Conservation (phyloP, 106 monocot genomes). For the Apostasia ramifera region DNA sequence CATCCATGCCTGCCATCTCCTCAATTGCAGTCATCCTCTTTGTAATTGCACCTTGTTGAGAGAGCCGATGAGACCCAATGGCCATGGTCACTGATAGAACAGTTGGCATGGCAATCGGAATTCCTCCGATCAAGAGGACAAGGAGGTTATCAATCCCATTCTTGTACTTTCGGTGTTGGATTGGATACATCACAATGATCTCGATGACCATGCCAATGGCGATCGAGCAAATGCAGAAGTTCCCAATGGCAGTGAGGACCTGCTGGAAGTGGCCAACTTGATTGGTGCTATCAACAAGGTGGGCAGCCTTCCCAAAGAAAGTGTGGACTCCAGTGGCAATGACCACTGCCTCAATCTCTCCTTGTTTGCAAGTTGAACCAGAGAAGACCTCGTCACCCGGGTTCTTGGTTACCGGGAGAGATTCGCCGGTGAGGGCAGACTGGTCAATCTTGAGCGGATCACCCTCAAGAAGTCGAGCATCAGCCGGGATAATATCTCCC, state of each 20-base stretch:
- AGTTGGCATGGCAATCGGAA: slow-evolving; percentile 29
- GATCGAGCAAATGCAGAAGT: slow-evolving; percentile 34
- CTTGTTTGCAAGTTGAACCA: slow-evolving; percentile 31
- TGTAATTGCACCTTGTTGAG: slow-evolving; percentile 19
- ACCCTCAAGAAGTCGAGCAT: slow-evolving; percentile 28
- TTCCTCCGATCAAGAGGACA: slow-evolving; percentile 29
- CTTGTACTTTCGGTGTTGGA: slow-evolving; percentile 22
- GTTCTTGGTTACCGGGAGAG: slow-evolving; percentile 11
- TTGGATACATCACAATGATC: slow-evolving; percentile 18
- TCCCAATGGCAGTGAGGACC: slow-evolving; percentile 26
- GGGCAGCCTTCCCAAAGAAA: slow-evolving; percentile 31
- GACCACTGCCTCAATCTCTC: slow-evolving; percentile 25
- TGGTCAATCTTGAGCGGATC: slow-evolving; percentile 16
- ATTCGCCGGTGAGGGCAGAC: slow-evolving; percentile 12
- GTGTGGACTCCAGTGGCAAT: slow-evolving; percentile 31
- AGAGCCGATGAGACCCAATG: slow-evolving; percentile 23
- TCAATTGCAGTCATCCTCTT: slow-evolving; percentile 73
- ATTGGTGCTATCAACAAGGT: slow-evolving; percentile 26
- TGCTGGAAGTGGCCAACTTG: slow-evolving; percentile 16
- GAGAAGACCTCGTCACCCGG: slow-evolving; percentile 22
- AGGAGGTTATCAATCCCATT: slow-evolving; percentile 29
- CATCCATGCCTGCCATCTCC: slow-evolving; percentile 32
- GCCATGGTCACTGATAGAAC: slow-evolving; percentile 32
- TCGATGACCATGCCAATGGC: slow-evolving; percentile 24
- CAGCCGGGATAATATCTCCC: slow-evolving; percentile 25